Evolutionary conservation across 352 stramenopile species (phyloP).

Genomic region (Phytophthora agathidicida): DNA sequence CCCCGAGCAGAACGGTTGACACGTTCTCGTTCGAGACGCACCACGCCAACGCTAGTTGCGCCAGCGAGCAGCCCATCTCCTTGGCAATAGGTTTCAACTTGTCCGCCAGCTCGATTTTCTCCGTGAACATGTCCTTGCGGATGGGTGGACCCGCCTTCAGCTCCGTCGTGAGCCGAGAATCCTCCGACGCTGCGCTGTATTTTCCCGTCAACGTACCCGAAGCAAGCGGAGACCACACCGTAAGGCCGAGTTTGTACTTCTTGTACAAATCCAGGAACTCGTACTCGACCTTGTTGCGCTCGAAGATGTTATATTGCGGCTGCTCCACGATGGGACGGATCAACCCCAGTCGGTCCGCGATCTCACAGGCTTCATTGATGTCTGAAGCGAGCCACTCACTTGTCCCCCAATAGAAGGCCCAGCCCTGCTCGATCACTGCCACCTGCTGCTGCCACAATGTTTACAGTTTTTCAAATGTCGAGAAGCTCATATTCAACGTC

Average conservation of each 20-base stretch:
- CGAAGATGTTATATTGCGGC: constrained; percentile 3
- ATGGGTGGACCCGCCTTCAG: constrained; percentile 38
- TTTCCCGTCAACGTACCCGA: constrained; percentile 11
- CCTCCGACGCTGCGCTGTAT: constrained; percentile 9
- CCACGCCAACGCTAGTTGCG: constrained; percentile 11
- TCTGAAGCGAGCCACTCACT: constrained; percentile 10
- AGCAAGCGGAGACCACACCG: background rate
- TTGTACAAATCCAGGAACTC: constrained; percentile 21
- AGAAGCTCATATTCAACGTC: too few species aligned
- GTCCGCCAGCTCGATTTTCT: background rate
- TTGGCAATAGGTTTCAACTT: constrained; percentile 16
- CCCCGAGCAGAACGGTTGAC: constrained; percentile 21
- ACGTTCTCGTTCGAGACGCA: constrained; percentile 10
- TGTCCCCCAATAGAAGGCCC: constrained; percentile 11
- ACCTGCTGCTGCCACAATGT: too few species aligned
- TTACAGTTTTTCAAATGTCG: too few species aligned
- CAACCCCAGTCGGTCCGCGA: constrained; percentile 3
- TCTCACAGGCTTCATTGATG: constrained; percentile 5
- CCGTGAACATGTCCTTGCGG: constrained; percentile 22
- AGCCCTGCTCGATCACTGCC: constrained; percentile 50
- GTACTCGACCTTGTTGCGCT: constrained; percentile 21
- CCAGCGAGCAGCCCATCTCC: constrained; percentile 6
- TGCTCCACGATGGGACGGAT: constrained; percentile 11
- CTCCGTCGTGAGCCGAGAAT: constrained; percentile 26
- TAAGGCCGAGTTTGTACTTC: constrained; percentile 25